Base-by-base conservation (phyloP, 2,329 filamentous ascomycete species). In the Emericellopsis atlantica region DNA sequence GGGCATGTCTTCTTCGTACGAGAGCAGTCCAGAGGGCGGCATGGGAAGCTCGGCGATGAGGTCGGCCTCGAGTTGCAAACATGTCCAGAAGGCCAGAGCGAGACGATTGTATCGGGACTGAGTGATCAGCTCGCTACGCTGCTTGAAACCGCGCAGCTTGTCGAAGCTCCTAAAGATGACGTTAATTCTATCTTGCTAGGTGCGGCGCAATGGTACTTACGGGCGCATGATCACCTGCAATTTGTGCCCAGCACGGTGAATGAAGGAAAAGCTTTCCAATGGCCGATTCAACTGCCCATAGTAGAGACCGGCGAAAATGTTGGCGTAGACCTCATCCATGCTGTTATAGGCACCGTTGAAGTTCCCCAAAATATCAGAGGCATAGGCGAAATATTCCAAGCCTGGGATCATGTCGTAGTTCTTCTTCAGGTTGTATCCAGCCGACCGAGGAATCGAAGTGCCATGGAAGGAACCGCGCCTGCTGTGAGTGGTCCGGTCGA, bases 1-100 rank as follows among this genome's bases (percentile, higher is more conserved):
- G 8, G 81, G 76, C 61, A 88, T 79, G 38, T 74, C 67, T 16
- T 75, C 68, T 54, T 79, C 76, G 48, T 73, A 79, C 1, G 64
- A 66, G n/a, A 80, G 58, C 40, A 81, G 71, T 2, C 72, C 72
- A 1, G 76, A 79, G 4, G 76, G 75, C 1, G 74, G 73, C 4
- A 76, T 62, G 14, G 67, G 74, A 44, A 96, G 69, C 60, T 98
- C 92, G 4, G 92, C 92, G 37, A 95, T 72, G 36, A 96, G 86
- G 57, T 96, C 90, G 59, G 88, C 95, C 60, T 96, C 90, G 10
- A 96, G 70, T 54, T 96, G 90, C 46, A 95, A 66, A 55, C 86
- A 94, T 7, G 89, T 92, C 90, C 90, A 96, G 52, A 89, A 95
- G 0, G 86, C 82, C 50, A 93, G 72, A 12, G 82, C 68, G 31